These are phyloP conservation scores for Cichorium intybus DNA, from an alignment of 140 eudicot species.

Conservation along the genomic window DNA sequence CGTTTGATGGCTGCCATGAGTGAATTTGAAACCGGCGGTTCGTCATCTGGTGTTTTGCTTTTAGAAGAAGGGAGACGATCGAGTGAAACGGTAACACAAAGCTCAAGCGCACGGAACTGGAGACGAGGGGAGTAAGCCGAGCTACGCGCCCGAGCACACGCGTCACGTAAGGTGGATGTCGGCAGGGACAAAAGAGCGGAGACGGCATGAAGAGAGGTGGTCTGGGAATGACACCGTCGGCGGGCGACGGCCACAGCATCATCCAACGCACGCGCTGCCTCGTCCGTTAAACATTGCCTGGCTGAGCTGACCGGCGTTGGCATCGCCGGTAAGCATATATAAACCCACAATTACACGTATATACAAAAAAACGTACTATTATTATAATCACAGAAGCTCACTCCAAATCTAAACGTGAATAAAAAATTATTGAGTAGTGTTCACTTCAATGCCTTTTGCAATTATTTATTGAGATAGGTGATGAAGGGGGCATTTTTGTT, in stretches of 20 bases:
- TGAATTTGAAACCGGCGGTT: constrained; percentile 92
- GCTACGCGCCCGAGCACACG: constrained; percentile 74
- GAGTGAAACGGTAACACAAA: constrained; percentile 74
- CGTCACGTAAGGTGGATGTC: constrained; percentile 61
- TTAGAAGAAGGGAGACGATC: constrained; percentile 65
- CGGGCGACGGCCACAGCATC: constrained; percentile 86
- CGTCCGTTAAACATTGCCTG: constrained; percentile 81
- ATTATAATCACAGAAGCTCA: neutral
- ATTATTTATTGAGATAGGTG: constrained; percentile 31
- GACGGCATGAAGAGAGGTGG: constrained; percentile 83
- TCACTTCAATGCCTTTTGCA: constrained; percentile 25
- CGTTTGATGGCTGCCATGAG: constrained; percentile 95
- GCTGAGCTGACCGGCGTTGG: constrained; percentile 96
- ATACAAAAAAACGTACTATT: neutral
- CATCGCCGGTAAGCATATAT: constrained; percentile 65
- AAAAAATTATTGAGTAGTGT: constrained; percentile 26
- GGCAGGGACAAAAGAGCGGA: constrained; percentile 64
- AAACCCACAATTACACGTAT: constrained; percentile 1
- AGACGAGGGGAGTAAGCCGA: constrained; percentile 73
- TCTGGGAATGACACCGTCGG: constrained; percentile 81
- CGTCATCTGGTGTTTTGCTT: constrained; percentile 35
- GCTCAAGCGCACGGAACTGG: constrained; percentile 89
- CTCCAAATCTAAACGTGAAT: neutral
- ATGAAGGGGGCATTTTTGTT: constrained; percentile 19
- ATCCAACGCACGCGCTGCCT: constrained; percentile 78